Conservation (phyloP, 805 yeast species). For the Cyberlindnera xylosilytica region DNA sequence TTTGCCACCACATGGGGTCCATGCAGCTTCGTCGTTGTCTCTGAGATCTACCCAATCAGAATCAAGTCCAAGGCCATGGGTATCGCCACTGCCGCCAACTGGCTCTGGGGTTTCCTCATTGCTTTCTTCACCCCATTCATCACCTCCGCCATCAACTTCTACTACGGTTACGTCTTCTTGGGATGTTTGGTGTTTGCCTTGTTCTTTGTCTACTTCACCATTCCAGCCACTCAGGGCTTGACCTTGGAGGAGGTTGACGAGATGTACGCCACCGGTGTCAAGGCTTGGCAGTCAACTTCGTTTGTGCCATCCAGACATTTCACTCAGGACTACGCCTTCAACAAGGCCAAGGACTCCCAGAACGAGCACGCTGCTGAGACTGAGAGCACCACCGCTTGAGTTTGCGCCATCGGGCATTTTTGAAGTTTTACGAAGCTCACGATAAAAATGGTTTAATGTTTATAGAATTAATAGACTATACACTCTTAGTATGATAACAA, state of each 20-base stretch:
- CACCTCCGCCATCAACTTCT: constrained; percentile 61
- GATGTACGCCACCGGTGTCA: constrained; percentile 39
- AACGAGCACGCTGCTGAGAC: constrained; percentile 12
- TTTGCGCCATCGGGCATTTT: not conserved
- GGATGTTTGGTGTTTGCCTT: constrained; percentile 58
- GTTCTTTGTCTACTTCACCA: constrained; percentile 68
- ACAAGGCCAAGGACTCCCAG: constrained; percentile 24
- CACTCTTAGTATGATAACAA: not conserved
- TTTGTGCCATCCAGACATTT: constrained; percentile 47
- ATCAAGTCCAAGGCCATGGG: constrained; percentile 57
- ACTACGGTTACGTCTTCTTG: constrained; percentile 63
- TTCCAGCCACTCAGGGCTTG: constrained; percentile 79
- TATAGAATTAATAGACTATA: not conserved
- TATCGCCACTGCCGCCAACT: constrained; percentile 60
- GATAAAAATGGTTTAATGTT: constrained; percentile 1
- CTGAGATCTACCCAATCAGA: constrained; percentile 72
- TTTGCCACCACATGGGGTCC: constrained; percentile 79
- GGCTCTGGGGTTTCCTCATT: constrained; percentile 67
- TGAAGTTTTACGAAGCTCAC: not conserved
- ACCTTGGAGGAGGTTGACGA: constrained; percentile 81
- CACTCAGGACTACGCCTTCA: constrained; percentile 24
- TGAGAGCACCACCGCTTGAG: constrained; percentile 2
- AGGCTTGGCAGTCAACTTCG: constrained; percentile 44
- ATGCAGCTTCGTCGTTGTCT: constrained; percentile 57
- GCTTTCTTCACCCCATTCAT: constrained; percentile 71